Evolutionary conservation across 2,329 filamentous ascomycete genomes (phyloP), one percentile per base, ranked within the genome.

Genomic region (Fusarium domesticum): DNA sequence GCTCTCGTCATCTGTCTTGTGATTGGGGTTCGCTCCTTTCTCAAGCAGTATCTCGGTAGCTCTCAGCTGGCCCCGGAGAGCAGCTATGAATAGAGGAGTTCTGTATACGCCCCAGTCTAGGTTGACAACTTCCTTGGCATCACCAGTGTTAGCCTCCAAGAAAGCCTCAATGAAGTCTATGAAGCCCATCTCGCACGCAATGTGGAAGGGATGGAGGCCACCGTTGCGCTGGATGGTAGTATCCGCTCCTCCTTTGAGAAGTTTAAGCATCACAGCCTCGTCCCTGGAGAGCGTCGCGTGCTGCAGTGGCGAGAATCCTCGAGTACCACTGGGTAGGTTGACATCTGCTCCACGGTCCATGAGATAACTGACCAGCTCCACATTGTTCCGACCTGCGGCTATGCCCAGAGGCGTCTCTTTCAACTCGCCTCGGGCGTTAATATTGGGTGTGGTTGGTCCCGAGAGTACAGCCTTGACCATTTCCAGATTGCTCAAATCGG

Each of bases 291-390:
- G 23, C 15, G 38, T 39, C n/a, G 50, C 47, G 6, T 49, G 17
- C 3, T 53, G 41, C 18, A 56, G 15, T 14, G 52, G 50, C 16
- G 47, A 51, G 6, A 28, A 37, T 3, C 37, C 23, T 12, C 20
- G 34, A 12, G 14, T 8, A 17, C 50, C 43, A 18, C 47, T 50
- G 16, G 47, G 30, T 3, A 51, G 36, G 18, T 56, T 51, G 2
- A 45, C 42, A 18, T 57, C 52, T n/a, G 52, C 54, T 23, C 50
- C 54, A n/a, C 53, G 45, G 12, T 53, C 45, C 18, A 56, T 30
- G n/a, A 56, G 45, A 16, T 18, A 46, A 23, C 35, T 53, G 18
- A 53, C 36, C 14, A 55, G 48, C 6, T 45, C 47, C 2, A 47
- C 8, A 25, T 48, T 44, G 4, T 50, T 47, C 30, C 31, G 35